Evolutionary conservation across 2,329 filamentous ascomycete genomes (phyloP).

Genomic region (Diaporthe capsici): DNA sequence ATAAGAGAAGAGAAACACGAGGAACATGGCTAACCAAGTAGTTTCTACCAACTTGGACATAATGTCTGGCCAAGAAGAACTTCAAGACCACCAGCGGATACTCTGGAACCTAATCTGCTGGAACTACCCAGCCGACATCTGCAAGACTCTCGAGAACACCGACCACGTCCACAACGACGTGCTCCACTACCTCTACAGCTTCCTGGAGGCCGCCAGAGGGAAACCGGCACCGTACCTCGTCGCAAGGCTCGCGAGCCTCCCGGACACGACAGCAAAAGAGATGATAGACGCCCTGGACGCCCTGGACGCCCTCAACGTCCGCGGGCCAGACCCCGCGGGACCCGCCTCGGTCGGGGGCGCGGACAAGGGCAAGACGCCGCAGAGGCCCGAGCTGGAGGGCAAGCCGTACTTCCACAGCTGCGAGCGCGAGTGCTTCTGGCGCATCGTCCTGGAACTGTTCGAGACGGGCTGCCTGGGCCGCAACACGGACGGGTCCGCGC

Average conservation of each 20-base stretch:
- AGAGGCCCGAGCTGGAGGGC: not conserved
- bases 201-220: constrained; percentile 11
- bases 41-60: not conserved
- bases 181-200: constrained; percentile 34
- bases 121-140: constrained; percentile 35
- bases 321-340: not conserved
- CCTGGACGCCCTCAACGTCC: constrained; percentile 19
- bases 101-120: constrained; percentile 35
- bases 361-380: not conserved
- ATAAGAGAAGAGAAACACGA: not conserved
- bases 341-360: not conserved
- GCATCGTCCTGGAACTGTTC: constrained; percentile 30
- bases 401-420: constrained; percentile 32
- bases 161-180: constrained; percentile 28
- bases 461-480: constrained; percentile 22
- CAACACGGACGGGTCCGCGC: constrained; percentile 20
- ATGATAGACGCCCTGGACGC: constrained; percentile 27
- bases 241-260: constrained; percentile 18
- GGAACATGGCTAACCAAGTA: not conserved
- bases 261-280: constrained; percentile 17
- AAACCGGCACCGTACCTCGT: constrained; percentile 13
- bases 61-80: constrained; percentile 17
- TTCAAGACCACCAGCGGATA: constrained; percentile 18
- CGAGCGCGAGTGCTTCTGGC: constrained; percentile 34
- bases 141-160: constrained; percentile 22